phyloP scores from a whole-genome alignment of 305 asterid species.

The Plantago lanceolata region DNA sequence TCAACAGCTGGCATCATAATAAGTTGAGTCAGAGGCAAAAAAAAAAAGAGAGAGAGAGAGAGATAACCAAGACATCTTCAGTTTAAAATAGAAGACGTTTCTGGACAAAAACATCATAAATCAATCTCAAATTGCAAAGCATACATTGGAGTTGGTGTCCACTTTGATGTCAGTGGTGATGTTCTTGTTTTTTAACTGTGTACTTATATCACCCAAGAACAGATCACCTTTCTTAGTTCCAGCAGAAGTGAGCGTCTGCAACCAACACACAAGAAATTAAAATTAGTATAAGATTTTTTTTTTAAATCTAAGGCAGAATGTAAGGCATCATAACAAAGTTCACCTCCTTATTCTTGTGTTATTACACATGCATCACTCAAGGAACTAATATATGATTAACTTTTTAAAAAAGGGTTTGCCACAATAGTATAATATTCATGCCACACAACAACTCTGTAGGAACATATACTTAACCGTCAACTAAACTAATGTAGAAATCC shows the following conservation, averaged over 20 bases:
- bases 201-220: constrained; percentile 42
- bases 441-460: neutral
- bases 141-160: constrained; percentile 42
- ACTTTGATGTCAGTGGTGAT: constrained; percentile 48
- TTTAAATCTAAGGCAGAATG: neutral
- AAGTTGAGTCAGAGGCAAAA: constrained; percentile 13
- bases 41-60: neutral
- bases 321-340: neutral
- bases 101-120: neutral
- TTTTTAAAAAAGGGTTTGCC: no score
- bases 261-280: constrained; percentile 1
- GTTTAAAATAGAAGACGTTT: neutral
- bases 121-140: constrained; percentile 18
- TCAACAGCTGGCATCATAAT: constrained; percentile 44
- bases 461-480: neutral
- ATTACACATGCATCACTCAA: neutral
- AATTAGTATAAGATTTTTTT: neutral
- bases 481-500: no score
- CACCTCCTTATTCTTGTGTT: neutral
- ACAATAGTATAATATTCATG: neutral
- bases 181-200: constrained; percentile 49
- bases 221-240: constrained; percentile 45
- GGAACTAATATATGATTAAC: neutral
- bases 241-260: constrained; percentile 46
- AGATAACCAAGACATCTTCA: neutral